A percentile compares a stretch with the other conserved stretches of the same genome.
phyloP scores from a whole-genome alignment of 441 rosid genomes.

The Rhodomyrtus psidioides region DNA sequence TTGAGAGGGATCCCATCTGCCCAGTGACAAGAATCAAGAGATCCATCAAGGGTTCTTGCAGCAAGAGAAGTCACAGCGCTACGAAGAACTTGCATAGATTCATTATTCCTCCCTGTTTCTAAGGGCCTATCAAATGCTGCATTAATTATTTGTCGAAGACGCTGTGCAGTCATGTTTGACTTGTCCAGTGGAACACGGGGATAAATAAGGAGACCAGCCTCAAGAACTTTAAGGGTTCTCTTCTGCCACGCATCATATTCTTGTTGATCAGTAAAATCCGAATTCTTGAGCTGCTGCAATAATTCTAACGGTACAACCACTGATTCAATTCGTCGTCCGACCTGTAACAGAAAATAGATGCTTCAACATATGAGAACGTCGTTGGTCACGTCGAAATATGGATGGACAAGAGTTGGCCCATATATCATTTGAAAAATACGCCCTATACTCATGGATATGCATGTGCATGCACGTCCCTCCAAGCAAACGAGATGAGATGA shows the following conservation, averaged over 20 bases:
- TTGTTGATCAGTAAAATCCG: slow-evolving; percentile 84
- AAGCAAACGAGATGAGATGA: background rate
- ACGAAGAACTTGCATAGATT: slow-evolving; percentile 91
- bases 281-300: slow-evolving; percentile 80
- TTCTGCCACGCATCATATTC: slow-evolving; percentile 86
- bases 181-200: slow-evolving; percentile 81
- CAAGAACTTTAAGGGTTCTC: slow-evolving; percentile 75
- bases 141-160: slow-evolving; percentile 66
- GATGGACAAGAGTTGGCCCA: background rate
- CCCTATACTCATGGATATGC: background rate
- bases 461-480: background rate
- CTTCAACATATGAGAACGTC: background rate
- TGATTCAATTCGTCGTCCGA: slow-evolving; percentile 80
- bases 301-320: slow-evolving; percentile 88
- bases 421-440: background rate
- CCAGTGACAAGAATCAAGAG: slow-evolving; percentile 91
- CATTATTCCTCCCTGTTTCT: slow-evolving; percentile 90
- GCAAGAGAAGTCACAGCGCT: slow-evolving; percentile 80
- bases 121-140: slow-evolving; percentile 68
- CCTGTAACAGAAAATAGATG: slow-evolving; percentile 29
- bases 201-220: slow-evolving; percentile 81
- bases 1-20: slow-evolving; percentile 93
- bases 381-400: background rate
- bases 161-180: slow-evolving; percentile 46
- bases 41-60: slow-evolving; percentile 63